phyloP scores from a whole-genome alignment of 2,329 filamentous ascomycete species.

The Karstenula rhodostoma region DNA sequence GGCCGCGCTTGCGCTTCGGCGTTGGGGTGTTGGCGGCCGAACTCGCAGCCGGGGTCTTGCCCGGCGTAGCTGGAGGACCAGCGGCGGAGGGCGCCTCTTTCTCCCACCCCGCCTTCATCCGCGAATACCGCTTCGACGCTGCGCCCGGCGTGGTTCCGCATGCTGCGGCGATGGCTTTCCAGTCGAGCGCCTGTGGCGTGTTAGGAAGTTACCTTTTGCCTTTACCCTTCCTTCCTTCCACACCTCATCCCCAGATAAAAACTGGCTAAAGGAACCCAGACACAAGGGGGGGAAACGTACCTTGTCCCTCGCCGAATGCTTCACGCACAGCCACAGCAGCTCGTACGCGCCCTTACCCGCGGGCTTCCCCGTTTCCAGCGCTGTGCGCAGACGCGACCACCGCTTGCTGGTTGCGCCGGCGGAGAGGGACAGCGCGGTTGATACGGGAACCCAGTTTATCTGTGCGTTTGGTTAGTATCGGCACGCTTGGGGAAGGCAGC shows the following conservation, averaged over 20 bases:
- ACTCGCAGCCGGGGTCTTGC: conserved; percentile 8
- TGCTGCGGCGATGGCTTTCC: conserved; percentile 36
- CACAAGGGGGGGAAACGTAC: conserved; percentile 20
- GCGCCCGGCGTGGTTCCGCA: conserved; percentile 42
- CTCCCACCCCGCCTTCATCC: conserved; percentile 43
- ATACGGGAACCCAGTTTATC: conserved; percentile 43
- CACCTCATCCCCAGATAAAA: background rate
- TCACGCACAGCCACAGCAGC: conserved; percentile 42
- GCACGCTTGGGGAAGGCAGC: background rate
- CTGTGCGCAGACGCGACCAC: conserved; percentile 44
- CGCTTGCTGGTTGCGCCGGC: conserved; percentile 38
- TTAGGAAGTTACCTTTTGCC: background rate
- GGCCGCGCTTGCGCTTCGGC: conserved; percentile 34
- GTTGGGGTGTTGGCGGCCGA: conserved; percentile 10
- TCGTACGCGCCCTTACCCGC: conserved; percentile 24
- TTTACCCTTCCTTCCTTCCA: background rate
- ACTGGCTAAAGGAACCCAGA: background rate
- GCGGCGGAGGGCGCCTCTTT: conserved; percentile 11
- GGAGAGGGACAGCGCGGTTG: conserved; percentile 34
- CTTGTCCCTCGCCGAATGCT: conserved; percentile 34
- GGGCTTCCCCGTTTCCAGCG: conserved; percentile 31
- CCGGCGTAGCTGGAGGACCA: conserved; percentile 9
- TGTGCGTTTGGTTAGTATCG: conserved; percentile 12
- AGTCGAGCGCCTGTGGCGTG: conserved; percentile 30
- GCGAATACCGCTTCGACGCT: conserved; percentile 42